Conservation (phyloP, 169 alveolate genomes). For the Eimeria sp. region DNA sequence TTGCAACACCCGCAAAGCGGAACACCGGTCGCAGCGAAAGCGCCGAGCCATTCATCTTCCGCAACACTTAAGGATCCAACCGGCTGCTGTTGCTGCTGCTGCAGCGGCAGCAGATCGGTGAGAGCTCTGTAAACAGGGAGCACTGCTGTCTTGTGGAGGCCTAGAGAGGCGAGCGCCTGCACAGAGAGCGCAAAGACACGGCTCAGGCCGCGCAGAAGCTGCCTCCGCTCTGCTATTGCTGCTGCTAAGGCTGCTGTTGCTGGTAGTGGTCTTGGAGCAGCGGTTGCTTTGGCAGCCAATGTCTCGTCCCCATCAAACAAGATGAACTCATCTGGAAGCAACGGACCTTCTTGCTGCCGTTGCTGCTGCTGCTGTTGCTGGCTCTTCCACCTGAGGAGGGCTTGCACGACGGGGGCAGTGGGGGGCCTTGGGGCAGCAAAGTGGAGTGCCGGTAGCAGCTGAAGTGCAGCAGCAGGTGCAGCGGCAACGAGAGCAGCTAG, state of each 20-base stretch:
- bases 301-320: neutral
- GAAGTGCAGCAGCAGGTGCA: no score
- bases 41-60: constrained; percentile 18
- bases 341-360: neutral
- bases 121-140: constrained; percentile 48
- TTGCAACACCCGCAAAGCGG: neutral
- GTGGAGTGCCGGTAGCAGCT: no score
- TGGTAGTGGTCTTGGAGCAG: neutral
- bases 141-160: constrained; percentile 36
- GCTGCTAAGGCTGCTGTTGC: neutral
- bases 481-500: no score
- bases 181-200: neutral
- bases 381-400: neutral
- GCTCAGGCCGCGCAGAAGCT: neutral
- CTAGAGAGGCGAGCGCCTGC: constrained; percentile 57
- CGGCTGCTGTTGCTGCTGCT: constrained; percentile 1
- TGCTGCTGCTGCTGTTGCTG: neutral
- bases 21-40: neutral
- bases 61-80: neutral
- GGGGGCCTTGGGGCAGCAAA: no score
- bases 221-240: neutral
- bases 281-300: neutral
- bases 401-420: no score
- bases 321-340: no score
- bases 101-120: constrained; percentile 15